These are phyloP conservation scores for Pseudonitzschia multiseries DNA, from an alignment of 108 stramenopile genomes.

Conservation along the genomic window DNA sequence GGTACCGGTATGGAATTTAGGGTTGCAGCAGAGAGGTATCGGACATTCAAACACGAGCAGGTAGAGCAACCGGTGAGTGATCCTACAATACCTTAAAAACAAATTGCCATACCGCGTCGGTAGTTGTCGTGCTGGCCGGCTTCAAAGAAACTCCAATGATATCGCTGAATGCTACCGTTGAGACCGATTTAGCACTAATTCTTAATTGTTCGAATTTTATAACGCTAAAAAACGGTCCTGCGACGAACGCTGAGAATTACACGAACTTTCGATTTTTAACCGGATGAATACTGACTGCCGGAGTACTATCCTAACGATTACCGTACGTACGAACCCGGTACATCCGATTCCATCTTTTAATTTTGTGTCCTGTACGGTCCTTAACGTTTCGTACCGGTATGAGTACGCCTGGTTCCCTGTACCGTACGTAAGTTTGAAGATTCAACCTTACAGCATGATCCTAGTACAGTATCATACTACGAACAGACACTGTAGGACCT, in stretches of 20 bases:
- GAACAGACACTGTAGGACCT: no score
- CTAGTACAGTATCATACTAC: no score
- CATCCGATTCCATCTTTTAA: no score
- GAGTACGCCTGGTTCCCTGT: no score
- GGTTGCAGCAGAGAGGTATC: not conserved
- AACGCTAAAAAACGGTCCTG: not conserved
- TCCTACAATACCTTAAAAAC: not conserved
- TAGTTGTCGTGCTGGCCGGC: not conserved
- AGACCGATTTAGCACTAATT: not conserved
- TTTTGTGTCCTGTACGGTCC: no score
- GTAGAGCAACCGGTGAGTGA: not conserved
- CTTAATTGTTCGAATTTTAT: not conserved
- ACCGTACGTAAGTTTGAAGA: no score
- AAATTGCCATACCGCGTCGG: not conserved
- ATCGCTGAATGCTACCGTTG: constrained; percentile 3
- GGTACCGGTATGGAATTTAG: not conserved
- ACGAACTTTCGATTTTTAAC: no score
- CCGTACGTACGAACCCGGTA: no score
- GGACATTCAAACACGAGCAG: not conserved
- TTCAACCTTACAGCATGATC: no score
- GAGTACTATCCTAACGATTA: no score
- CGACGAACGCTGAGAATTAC: not conserved
- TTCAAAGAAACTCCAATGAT: constrained; percentile 3
- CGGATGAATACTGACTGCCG: no score
- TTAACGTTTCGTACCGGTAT: no score